phyloP scores from a whole-genome alignment of 2,329 filamentous ascomycete genomes.

The Colletotrichum siamense region DNA sequence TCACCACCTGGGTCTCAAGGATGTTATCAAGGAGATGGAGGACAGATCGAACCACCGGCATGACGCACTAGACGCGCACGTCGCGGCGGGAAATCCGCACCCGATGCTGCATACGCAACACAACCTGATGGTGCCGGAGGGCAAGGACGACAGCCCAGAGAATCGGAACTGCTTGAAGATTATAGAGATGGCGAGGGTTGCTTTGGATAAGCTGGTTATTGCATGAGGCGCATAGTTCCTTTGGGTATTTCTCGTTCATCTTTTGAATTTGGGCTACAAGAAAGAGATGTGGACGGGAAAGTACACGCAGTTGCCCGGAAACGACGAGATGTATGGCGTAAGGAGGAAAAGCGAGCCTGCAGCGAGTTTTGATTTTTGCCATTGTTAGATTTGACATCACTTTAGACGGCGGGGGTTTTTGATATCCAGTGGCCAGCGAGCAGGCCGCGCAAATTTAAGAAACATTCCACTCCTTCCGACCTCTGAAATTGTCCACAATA shows the following conservation, averaged over 20 bases:
- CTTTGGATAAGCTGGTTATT: conserved; percentile 62
- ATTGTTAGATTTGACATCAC: background rate
- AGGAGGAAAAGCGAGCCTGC: background rate
- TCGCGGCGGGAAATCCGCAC: conserved; percentile 41
- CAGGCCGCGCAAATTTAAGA: background rate
- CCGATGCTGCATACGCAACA: conserved; percentile 28
- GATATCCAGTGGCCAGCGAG: background rate
- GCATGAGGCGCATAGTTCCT: conserved; percentile 35
- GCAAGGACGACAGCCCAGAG: conserved; percentile 39
- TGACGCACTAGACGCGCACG: conserved; percentile 51
- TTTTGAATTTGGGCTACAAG: background rate
- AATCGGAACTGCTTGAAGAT: conserved; percentile 53
- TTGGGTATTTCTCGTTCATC: background rate
- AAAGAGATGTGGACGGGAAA: background rate
- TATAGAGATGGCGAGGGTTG: conserved; percentile 58
- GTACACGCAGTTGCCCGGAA: background rate
- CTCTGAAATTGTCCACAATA: background rate
- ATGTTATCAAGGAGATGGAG: conserved; percentile 60
- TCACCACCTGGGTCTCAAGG: conserved; percentile 55
- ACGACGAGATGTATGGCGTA: background rate
- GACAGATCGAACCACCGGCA: conserved; percentile 54
- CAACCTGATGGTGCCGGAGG: conserved; percentile 32
- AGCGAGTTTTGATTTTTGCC: background rate
- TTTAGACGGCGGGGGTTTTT: background rate
- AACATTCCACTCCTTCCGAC: background rate